These are phyloP conservation scores for Fusarium sp. DNA, from an alignment of 2,329 filamentous ascomycete species.

Conservation along the genomic window DNA sequence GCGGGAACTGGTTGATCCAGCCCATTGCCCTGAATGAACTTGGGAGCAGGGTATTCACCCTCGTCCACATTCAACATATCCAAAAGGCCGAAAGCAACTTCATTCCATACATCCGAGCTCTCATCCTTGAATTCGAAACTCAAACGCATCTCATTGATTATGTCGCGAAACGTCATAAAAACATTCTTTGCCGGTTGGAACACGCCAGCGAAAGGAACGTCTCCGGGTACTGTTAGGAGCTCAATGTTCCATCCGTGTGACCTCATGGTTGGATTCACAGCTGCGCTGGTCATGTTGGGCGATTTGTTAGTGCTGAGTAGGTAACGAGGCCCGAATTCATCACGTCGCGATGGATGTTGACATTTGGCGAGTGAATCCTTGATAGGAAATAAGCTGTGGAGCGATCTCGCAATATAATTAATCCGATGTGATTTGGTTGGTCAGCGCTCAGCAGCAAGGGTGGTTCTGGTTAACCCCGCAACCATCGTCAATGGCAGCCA, in stretches of 20 bases:
- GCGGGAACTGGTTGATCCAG: constrained; percentile 4
- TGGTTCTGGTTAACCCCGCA: not conserved
- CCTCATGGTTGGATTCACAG: not conserved
- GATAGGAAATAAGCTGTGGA: not conserved
- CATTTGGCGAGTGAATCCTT: not conserved
- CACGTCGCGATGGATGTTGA: not conserved
- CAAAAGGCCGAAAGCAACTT: constrained; percentile 13
- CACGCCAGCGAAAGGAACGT: constrained; percentile 1
- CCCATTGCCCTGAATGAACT: not conserved
- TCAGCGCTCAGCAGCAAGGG: not conserved
- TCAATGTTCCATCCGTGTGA: constrained; percentile 7
- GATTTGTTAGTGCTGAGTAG: not conserved
- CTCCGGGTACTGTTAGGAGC: not conserved
- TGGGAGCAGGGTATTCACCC: not conserved
- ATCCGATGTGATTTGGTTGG: not conserved
- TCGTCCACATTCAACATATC: not conserved
- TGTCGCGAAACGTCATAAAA: constrained; percentile 6
- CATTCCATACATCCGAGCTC: not conserved
- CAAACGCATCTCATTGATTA: constrained; percentile 7
- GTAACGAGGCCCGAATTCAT: not conserved
- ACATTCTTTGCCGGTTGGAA: not conserved
- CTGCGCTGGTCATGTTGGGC: not conserved
- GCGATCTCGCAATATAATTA: not conserved
- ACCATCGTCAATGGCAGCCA: not conserved
- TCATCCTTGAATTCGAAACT: not conserved